Evolutionary conservation across 208 protist genomes (phyloP).

Genomic region (Acanthamoeba royreba): DNA sequence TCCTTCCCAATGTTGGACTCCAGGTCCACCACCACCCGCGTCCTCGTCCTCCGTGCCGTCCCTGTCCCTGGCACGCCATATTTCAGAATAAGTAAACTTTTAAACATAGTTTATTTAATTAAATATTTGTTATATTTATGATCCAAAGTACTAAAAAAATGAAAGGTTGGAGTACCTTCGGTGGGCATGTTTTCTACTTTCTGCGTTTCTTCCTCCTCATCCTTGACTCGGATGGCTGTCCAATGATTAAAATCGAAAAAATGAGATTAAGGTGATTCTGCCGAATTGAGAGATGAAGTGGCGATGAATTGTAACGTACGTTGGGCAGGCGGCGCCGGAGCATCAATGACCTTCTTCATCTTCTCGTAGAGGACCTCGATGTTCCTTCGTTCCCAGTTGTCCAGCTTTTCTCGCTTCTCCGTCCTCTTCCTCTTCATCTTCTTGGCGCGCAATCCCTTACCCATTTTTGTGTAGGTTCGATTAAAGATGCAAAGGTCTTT

Average conservation of each 20-base stretch:
- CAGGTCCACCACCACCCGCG: not conserved
- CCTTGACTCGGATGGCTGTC: not conserved
- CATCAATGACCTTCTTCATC: not conserved
- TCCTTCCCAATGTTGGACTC: not conserved
- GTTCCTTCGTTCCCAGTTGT: conserved; percentile 3
- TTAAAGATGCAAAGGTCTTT: not conserved
- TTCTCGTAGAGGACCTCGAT: conserved; percentile 8
- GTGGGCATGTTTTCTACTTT: not conserved
- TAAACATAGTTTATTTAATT: not conserved
- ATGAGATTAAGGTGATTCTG: not conserved
- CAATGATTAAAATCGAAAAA: not conserved
- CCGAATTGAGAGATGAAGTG: not conserved
- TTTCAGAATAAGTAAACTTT: not conserved
- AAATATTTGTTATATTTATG: too few relatives aligned
- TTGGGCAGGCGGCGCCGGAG: not conserved
- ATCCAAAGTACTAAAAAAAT: too few relatives aligned
- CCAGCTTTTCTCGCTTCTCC: not conserved
- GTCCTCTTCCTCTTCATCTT: conserved; percentile 10
- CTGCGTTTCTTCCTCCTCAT: not conserved
- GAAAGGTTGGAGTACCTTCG: not conserved
- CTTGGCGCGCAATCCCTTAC: not conserved
- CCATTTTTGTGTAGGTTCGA: not conserved
- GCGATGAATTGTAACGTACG: not conserved
- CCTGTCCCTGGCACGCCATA: not conserved
- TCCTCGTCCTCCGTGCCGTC: not conserved